Evolutionary conservation across 2,329 filamentous ascomycete species (phyloP), one percentile per base, ranked within the genome.

Genomic region (Xylariales sp.): DNA sequence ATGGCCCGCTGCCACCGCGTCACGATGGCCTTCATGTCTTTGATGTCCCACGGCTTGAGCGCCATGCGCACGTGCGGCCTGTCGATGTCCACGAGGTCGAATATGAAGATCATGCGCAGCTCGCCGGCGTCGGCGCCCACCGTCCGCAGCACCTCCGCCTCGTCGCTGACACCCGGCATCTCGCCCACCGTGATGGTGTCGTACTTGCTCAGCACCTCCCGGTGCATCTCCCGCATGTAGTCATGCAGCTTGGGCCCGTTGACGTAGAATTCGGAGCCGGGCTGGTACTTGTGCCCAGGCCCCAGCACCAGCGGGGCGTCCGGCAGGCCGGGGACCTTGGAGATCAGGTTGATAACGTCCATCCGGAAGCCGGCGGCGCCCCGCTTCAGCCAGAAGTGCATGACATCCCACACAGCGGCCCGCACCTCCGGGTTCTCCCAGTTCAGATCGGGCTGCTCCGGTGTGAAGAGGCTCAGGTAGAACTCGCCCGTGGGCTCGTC

Each of bases 391-490:
- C 85, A 89, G 61, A 88, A 89, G 16, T 73, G 71, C 69, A 87
- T 82, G 16, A 81, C 72, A 23, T 81, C 68, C 55, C 87, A 81
- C 3, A 86, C 79, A 3, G 80, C 81, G 39, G 73, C 61, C 23
- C 83, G 73, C 4, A 85, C 78, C 1, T 72, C 71, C 0, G 70
- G 69, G 49, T 83, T 82, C 53, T 88, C 81, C 84, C 84, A 89
- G 62, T 89, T 89, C 28, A 90, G 72, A 47, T 89, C 85, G 0
- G 85, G 85, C 54, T 88, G 85, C 47, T 83, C 76, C 5, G 71
- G 72, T 29, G 76, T 76, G 58, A 86, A 90, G 20, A 89, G 71
- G 44, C 79, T 76, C 2, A 88, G 75, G 52, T 86, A 76, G 52
- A 73, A 74, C 45, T 74, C 67, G 10, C 60, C 57, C 1, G 69